phyloP scores from a whole-genome alignment of 768 basidiomycete species.

The Lactarius evosmus region DNA sequence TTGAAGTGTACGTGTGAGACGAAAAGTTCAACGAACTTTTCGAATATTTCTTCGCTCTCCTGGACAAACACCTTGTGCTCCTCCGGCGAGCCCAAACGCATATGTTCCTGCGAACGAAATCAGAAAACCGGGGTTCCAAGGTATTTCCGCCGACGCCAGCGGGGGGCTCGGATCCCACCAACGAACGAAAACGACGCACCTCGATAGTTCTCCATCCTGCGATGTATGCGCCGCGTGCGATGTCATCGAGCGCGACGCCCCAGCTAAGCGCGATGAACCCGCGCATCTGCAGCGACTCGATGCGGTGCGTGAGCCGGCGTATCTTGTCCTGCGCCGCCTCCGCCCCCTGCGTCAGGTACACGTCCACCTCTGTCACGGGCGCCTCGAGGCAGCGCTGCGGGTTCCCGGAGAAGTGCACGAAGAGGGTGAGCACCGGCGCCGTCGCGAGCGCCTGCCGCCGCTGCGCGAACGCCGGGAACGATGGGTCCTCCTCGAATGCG shows the following conservation, averaged over 20 bases:
- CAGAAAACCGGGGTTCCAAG: neutral
- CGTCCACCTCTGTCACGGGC: slow-evolving; percentile 10
- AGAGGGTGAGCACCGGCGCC: neutral
- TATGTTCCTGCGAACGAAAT: slow-evolving; percentile 11
- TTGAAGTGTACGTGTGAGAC: slow-evolving; percentile 16
- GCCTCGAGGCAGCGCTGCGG: neutral
- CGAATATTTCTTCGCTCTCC: slow-evolving; percentile 9
- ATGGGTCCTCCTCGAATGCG: slow-evolving; percentile 7
- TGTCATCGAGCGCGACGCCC: slow-evolving; percentile 4
- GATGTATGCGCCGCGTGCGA: neutral
- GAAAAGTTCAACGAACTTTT: neutral
- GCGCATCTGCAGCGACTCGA: slow-evolving; percentile 10
- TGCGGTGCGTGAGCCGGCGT: neutral
- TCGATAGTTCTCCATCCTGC: slow-evolving; percentile 13
- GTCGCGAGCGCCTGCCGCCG: neutral
- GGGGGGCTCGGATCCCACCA: neutral
- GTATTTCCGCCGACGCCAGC: neutral
- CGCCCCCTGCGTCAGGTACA: neutral
- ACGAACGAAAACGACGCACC: neutral
- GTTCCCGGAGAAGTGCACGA: neutral
- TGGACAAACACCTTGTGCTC: slow-evolving; percentile 5
- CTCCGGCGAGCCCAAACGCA: slow-evolving; percentile 13
- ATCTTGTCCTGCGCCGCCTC: neutral
- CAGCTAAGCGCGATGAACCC: slow-evolving; percentile 18
- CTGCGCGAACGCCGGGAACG: neutral